Base-by-base conservation (phyloP, 208 protist species). In the Crithidia mellificae region DNA sequence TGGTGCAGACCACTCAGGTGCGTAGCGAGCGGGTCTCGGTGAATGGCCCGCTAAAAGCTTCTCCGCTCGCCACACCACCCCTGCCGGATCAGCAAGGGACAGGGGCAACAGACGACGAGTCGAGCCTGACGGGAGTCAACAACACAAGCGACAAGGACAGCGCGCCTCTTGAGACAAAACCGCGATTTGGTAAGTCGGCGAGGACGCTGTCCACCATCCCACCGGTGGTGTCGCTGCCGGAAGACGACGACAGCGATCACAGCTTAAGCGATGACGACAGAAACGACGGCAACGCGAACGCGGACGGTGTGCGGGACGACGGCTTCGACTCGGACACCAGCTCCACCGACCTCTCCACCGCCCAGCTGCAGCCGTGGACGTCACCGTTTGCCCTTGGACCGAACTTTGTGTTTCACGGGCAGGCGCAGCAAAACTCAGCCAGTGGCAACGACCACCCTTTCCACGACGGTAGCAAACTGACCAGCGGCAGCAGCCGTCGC, bases 291-390 rank as follows among this genome's bases (percentile, higher is more conserved):
- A 19, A n/a, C 54, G 29, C 34, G 34, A 38, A 27, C 2, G 34
- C 24, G 7, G 34, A 58, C 22, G 41, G 29, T 25, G 24, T 39
- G 14, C 6, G 19, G 25, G 44, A 51, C 12, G 20, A 53, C 27
- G 30, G 11, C 27, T 25, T 19, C 38, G 29, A 51, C 27, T 63
- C 56, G 1, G 20, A 51, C 44, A 14, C 17, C 27, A 53, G 58
- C 44, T 53, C n/a, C 44, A 19, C 24, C 44, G 58, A 53, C 41
- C 22, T 41, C 44, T 53, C 58, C 9, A 53, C 58, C 24, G n/a
- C 36, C 11, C 38, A 50, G 0, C 27, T 64, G 56, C 56, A 63
- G 24, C 44, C 58, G 44, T 47, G 44, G n/a, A 20, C 30, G 19
- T 53, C 41, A 4, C 44, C 44, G 12, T 41, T 49, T 25, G 0